Evolutionary conservation across 768 basidiomycete species (phyloP).

Genomic region (Brasilioporus rufonigricans): DNA sequence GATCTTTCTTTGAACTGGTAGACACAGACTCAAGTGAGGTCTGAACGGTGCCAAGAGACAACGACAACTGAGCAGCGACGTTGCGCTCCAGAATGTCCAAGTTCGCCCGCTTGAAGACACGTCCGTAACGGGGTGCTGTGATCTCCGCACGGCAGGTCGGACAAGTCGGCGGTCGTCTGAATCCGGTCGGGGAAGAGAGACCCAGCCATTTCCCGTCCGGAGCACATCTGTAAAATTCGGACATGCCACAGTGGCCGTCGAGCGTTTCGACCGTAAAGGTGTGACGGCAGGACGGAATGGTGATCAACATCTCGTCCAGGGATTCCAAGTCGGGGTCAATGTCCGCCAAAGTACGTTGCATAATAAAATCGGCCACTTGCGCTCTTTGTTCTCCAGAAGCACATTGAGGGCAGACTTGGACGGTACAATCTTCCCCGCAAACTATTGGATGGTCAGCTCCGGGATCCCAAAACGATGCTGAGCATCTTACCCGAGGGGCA

Average conservation of each 20-base stretch:
- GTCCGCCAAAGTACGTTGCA: slow-evolving; percentile 50
- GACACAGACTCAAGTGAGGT: slow-evolving; percentile 29
- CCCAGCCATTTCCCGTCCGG: slow-evolving; percentile 42
- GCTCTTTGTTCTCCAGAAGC: slow-evolving; percentile 36
- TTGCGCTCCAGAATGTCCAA: slow-evolving; percentile 68
- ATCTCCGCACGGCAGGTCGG: slow-evolving; percentile 62
- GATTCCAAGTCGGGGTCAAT: slow-evolving; percentile 38
- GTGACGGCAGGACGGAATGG: slow-evolving; percentile 60
- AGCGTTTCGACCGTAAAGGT: slow-evolving; percentile 70
- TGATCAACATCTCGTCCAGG: slow-evolving; percentile 55
- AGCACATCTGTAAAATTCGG: slow-evolving; percentile 44
- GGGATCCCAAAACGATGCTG: not conserved
- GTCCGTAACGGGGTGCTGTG: slow-evolving; percentile 57
- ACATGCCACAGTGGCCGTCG: slow-evolving; percentile 56
- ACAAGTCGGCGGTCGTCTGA: slow-evolving; percentile 48
- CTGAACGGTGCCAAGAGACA: slow-evolving; percentile 35
- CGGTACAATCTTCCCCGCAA: slow-evolving; percentile 60
- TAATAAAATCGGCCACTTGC: slow-evolving; percentile 58
- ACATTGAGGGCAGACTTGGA: slow-evolving; percentile 56
- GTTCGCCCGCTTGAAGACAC: slow-evolving; percentile 57
- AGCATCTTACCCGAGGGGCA: slow-evolving; percentile 59
- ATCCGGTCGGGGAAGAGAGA: slow-evolving; percentile 40
- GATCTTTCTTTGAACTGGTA: slow-evolving; percentile 20
- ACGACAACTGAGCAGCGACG: slow-evolving; percentile 51
- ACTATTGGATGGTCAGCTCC: slow-evolving; percentile 37